These are phyloP conservation scores for Chlorociboria aeruginascens DNA, from an alignment of 495 filamentous ascomycete genomes.

Conservation along the genomic window DNA sequence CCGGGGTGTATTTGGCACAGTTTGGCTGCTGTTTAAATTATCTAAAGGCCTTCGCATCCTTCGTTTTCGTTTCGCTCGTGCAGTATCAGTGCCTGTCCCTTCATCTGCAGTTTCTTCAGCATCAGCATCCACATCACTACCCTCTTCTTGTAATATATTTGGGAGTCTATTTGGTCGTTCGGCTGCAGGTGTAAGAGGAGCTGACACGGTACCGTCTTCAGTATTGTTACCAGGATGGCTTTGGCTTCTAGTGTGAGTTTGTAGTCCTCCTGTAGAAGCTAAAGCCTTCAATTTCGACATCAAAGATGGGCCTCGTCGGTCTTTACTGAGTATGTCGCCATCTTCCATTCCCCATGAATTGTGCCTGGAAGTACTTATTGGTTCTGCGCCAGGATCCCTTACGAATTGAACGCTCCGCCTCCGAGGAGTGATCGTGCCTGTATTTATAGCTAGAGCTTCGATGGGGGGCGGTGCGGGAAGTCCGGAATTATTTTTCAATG, in stretches of 20 bases:
- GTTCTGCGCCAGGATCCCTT: constrained; percentile 25
- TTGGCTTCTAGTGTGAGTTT: constrained; percentile 32
- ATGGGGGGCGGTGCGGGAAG: background rate
- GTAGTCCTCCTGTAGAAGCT: constrained; percentile 26
- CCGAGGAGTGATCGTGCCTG: constrained; percentile 31
- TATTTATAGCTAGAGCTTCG: constrained; percentile 13
- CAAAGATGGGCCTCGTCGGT: constrained; percentile 45
- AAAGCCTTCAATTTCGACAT: constrained; percentile 56
- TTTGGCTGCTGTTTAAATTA: constrained; percentile 24
- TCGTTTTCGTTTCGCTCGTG: constrained; percentile 38
- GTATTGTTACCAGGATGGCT: constrained; percentile 23
- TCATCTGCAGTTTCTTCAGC: constrained; percentile 60
- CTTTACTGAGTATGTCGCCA: constrained; percentile 29
- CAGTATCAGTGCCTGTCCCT: constrained; percentile 29
- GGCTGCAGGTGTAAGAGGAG: constrained; percentile 27
- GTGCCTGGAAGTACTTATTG: constrained; percentile 36
- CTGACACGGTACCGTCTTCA: constrained; percentile 32
- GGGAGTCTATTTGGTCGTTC: constrained; percentile 25
- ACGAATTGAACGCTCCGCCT: constrained; percentile 56
- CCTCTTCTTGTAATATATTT: constrained; percentile 46
- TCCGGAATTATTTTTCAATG: constrained; percentile 8
- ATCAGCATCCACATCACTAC: constrained; percentile 59
- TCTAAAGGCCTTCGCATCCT: constrained; percentile 33
- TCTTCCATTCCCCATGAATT: constrained; percentile 47
- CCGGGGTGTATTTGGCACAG: constrained; percentile 52